Evolutionary conservation across 2,329 filamentous ascomycete species (phyloP).

Genomic region (Mycogone perniciosa): DNA sequence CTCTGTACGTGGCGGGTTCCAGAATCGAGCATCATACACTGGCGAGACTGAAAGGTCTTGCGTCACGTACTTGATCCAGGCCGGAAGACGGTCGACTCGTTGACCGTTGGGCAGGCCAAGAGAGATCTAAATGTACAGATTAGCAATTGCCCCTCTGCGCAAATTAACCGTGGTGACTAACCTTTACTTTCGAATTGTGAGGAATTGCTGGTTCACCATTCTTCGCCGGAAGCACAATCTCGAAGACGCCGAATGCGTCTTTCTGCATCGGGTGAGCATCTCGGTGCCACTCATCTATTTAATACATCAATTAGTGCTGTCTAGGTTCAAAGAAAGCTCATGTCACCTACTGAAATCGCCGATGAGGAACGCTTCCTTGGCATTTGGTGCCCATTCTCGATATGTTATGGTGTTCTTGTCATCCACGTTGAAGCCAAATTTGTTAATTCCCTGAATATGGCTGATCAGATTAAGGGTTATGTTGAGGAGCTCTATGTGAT

Average conservation of each 20-base stretch:
- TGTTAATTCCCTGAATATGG: conserved; percentile 66
- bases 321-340: not conserved
- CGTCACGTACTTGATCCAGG: conserved; percentile 96
- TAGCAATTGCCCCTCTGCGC: not conserved
- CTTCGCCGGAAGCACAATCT: conserved; percentile 67
- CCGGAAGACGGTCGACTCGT: conserved; percentile 79
- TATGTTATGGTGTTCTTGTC: conserved; percentile 81
- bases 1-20: conserved; percentile 78
- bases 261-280: conserved; percentile 82
- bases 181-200: conserved; percentile 96
- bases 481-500: conserved; percentile 14
- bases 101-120: conserved; percentile 74
- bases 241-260: conserved; percentile 79
- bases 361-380: conserved; percentile 73
- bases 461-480: conserved; percentile 7
- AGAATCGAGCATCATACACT: conserved; percentile 91
- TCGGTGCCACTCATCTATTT: conserved; percentile 75
- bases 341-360: conserved; percentile 79
- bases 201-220: conserved; percentile 72
- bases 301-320: conserved; percentile 22
- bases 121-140: conserved; percentile 56
- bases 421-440: conserved; percentile 77
- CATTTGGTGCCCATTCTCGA: conserved; percentile 94
- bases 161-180: conserved; percentile 28
- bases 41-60: conserved; percentile 87